Conservation (phyloP, 192 early-diverging fungal species). For the Helicostylum pulchrum region DNA sequence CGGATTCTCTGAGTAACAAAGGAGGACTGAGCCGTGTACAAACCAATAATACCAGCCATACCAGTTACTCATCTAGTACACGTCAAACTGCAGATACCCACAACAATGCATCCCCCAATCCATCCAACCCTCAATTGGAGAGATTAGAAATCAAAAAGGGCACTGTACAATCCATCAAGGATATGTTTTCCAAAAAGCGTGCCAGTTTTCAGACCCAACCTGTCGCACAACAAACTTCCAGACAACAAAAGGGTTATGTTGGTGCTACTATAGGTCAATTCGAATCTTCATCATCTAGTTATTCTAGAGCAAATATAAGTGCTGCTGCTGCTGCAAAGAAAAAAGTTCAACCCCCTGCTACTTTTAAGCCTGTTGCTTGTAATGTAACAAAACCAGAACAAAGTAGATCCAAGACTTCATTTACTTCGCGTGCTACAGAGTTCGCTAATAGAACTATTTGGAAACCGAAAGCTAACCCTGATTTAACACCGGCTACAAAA, state of each 20-base stretch:
- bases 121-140: background rate
- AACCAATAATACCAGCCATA: slow-evolving; percentile 3
- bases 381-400: slow-evolving; percentile 1
- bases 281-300: slow-evolving; percentile 1
- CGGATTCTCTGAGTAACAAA: slow-evolving; percentile 20
- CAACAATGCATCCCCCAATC: background rate
- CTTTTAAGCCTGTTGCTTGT: background rate
- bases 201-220: background rate
- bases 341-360: background rate
- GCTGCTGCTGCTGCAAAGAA: background rate
- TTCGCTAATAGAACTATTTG: slow-evolving; percentile 18
- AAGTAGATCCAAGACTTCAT: background rate
- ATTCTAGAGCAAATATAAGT: background rate
- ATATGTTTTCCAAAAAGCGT: slow-evolving; percentile 15
- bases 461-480: slow-evolving; percentile 4
- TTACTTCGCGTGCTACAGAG: slow-evolving; percentile 2
- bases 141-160: slow-evolving; percentile 20
- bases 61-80: slow-evolving; percentile 9
- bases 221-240: background rate
- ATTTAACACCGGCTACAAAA: slow-evolving; percentile 5
- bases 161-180: slow-evolving; percentile 16
- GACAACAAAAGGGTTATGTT: background rate
- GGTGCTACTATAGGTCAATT: slow-evolving; percentile 1
- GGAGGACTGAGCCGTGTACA: slow-evolving; percentile 6
- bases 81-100: background rate